phyloP scores from a whole-genome alignment of 2,329 filamentous ascomycete genomes.

The Arthrobotrys conoides region DNA sequence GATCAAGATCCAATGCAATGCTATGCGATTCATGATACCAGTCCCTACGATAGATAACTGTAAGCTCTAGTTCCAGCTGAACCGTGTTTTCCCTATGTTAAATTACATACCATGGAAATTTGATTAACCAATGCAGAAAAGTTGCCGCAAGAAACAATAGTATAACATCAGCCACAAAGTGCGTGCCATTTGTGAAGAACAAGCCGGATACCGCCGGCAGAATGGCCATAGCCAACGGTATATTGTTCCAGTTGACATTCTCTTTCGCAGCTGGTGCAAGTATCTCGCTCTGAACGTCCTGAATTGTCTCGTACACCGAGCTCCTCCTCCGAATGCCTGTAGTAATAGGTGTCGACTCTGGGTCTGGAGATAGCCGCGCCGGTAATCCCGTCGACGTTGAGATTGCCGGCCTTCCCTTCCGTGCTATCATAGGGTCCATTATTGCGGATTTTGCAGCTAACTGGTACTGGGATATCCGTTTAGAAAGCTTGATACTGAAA shows the following conservation, averaged over 20 bases:
- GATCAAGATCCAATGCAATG: constrained; percentile 47
- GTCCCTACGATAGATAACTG: constrained; percentile 66
- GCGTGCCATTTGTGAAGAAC: constrained; percentile 85
- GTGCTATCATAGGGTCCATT: constrained; percentile 31
- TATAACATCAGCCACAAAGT: constrained; percentile 86
- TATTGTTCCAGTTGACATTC: constrained; percentile 76
- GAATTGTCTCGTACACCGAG: constrained; percentile 56
- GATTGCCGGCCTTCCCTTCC: constrained; percentile 44
- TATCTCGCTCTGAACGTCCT: constrained; percentile 56
- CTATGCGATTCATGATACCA: constrained; percentile 72
- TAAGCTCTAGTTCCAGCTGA: not conserved
- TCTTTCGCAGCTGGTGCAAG: constrained; percentile 52
- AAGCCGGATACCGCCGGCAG: constrained; percentile 88
- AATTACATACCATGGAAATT: constrained; percentile 81
- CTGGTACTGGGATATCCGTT: not conserved
- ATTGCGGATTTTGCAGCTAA: not conserved
- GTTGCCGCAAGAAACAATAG: constrained; percentile 83
- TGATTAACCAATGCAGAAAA: constrained; percentile 92
- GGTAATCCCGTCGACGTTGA: constrained; percentile 42
- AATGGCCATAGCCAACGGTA: constrained; percentile 86
- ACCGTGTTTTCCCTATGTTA: not conserved
- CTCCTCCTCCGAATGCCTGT: constrained; percentile 40
- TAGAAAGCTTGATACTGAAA: constrained; percentile 12
- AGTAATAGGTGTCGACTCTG: constrained; percentile 22
- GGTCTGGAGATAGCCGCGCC: constrained; percentile 26